These are phyloP conservation scores for Anethum foeniculum DNA, from an alignment of 140 eudicot species.

Conservation along the genomic window DNA sequence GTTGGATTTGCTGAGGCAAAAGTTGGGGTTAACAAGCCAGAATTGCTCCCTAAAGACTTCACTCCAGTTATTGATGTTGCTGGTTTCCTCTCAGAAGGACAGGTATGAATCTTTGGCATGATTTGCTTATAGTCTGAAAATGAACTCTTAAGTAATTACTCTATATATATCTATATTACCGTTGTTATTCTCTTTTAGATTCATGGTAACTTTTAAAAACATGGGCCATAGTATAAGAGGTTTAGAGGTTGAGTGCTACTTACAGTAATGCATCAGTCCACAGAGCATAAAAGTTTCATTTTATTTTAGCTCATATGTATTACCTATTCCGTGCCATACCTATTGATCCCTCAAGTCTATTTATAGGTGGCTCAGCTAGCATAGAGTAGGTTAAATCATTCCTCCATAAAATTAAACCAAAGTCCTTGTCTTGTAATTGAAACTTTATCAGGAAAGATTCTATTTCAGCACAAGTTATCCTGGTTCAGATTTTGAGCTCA, in stretches of 20 bases:
- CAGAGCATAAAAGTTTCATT: not conserved
- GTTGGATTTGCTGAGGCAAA: conserved; percentile 74
- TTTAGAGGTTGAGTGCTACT: not conserved
- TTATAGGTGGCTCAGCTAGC: not conserved
- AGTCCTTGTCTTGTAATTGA: not conserved
- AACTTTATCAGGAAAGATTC: not conserved
- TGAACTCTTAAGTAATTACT: not conserved
- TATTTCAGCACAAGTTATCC: not conserved
- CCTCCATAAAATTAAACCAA: not conserved
- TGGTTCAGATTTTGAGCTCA: not conserved
- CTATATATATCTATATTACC: not conserved
- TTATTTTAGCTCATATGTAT: not conserved
- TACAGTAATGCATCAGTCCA: not conserved
- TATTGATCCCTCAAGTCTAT: not conserved
- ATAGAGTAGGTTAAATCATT: not conserved
- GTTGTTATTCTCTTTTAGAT: not conserved
- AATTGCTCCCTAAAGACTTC: conserved; percentile 74
- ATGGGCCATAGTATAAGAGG: not conserved
- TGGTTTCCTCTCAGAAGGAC: conserved; percentile 92
- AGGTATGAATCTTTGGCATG: conserved; percentile 31
- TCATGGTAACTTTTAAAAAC: not conserved
- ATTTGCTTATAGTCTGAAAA: not conserved
- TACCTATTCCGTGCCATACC: not conserved
- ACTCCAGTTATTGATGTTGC: conserved; percentile 90
- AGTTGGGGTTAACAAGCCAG: conserved; percentile 93